These are phyloP conservation scores for Urochloa ruziziensis DNA, from an alignment of 176 grass and related monocot genomes.

Conservation along the genomic window DNA sequence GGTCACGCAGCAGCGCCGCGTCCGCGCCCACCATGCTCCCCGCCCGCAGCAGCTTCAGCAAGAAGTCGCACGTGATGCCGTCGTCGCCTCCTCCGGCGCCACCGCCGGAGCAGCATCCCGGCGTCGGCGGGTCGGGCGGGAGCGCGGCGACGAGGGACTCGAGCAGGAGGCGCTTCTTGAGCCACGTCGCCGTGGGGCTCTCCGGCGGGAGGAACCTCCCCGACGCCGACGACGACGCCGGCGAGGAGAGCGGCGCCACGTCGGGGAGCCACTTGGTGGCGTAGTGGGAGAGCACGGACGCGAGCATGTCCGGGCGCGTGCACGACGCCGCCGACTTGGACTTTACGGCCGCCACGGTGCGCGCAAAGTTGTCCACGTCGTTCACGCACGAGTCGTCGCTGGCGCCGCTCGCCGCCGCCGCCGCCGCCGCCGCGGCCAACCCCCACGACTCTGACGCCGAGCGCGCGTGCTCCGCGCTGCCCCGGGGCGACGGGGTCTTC, in stretches of 20 bases:
- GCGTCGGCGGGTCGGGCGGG: constrained; percentile 42
- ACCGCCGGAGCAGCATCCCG: background rate
- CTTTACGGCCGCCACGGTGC: constrained; percentile 69
- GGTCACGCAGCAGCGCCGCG: constrained; percentile 56
- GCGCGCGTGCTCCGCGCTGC: constrained; percentile 24
- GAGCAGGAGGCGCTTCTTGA: constrained; percentile 77
- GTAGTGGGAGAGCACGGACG: constrained; percentile 81
- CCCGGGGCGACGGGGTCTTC: constrained; percentile 34
- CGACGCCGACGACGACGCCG: constrained; percentile 40
- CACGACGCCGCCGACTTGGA: constrained; percentile 39
- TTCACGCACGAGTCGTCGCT: constrained; percentile 61
- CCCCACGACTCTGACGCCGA: constrained; percentile 48
- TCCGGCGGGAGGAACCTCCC: constrained; percentile 56
- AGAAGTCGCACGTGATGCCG: constrained; percentile 81
- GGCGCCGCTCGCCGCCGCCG: background rate
- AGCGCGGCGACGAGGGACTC: constrained; percentile 86
- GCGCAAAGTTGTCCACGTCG: constrained; percentile 78
- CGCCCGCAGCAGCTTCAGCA: constrained; percentile 71
- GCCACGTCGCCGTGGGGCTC: constrained; percentile 84
- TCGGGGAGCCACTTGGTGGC: constrained; percentile 92
- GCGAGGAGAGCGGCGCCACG: constrained; percentile 35
- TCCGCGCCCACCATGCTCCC: constrained; percentile 86
- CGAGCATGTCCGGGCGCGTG: constrained; percentile 61
- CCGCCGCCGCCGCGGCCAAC: background rate
- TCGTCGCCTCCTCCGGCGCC: background rate